These are phyloP conservation scores for Westerdykella aurantiaca DNA, from an alignment of 2,329 filamentous ascomycete species.

Conservation along the genomic window DNA sequence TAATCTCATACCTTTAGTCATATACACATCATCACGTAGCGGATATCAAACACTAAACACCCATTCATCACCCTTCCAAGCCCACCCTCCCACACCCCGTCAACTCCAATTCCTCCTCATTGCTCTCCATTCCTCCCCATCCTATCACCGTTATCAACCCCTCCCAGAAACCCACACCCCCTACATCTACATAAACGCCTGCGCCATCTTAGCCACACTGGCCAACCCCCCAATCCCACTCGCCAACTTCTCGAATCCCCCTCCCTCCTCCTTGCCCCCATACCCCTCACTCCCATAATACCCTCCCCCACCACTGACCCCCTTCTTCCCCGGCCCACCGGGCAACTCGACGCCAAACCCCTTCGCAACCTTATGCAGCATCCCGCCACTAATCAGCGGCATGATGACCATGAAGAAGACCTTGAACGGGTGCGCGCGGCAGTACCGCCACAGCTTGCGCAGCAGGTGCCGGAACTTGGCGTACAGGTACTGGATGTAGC, in stretches of 20 bases:
- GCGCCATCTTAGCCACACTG: slow-evolving; percentile 46
- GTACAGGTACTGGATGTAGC: slow-evolving; percentile 69
- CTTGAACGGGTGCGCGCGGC: slow-evolving; percentile 76
- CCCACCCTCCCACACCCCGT: no score
- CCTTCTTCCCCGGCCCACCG: slow-evolving; percentile 32
- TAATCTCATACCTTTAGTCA: no score
- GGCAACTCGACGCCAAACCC: slow-evolving; percentile 77
- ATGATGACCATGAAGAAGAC: slow-evolving; percentile 86
- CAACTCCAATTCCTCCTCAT: no score
- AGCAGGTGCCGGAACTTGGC: slow-evolving; percentile 72
- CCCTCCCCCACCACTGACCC: slow-evolving; percentile 29
- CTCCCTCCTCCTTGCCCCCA: slow-evolving; percentile 26
- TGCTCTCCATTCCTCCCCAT: no score
- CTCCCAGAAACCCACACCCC: background rate
- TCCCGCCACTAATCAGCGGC: slow-evolving; percentile 79
- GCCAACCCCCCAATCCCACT: slow-evolving; percentile 44
- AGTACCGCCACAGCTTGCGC: slow-evolving; percentile 74
- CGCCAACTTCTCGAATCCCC: slow-evolving; percentile 30
- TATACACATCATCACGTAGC: no score
- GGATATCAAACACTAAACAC: no score
- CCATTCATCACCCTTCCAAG: no score
- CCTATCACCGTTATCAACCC: no score
- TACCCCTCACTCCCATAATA: slow-evolving; percentile 46
- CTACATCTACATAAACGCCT: slow-evolving; percentile 45
- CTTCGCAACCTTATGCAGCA: slow-evolving; percentile 68